Conservation (phyloP, 768 basidiomycete species). For the Auriscalpium microsporum region DNA sequence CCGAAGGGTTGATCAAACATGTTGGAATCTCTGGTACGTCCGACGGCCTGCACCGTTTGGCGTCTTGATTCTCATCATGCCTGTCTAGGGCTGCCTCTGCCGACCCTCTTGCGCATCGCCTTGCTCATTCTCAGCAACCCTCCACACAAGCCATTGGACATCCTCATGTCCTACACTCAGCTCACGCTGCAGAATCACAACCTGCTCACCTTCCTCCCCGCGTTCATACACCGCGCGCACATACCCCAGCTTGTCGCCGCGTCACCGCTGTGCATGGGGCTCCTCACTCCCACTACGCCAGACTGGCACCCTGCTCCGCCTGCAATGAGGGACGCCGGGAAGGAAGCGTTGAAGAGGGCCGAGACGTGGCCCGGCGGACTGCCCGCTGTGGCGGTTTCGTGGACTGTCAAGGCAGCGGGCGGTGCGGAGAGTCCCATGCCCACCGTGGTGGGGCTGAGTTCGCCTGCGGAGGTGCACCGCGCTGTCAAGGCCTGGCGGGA, state of each 20-base stretch:
- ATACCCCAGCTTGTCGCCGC: conserved; percentile 66
- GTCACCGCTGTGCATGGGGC: conserved; percentile 80
- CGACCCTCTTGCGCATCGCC: conserved; percentile 76
- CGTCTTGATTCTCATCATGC: not conserved
- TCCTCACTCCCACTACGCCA: conserved; percentile 51
- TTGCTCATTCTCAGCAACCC: conserved; percentile 60
- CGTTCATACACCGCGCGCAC: conserved; percentile 52
- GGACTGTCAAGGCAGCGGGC: conserved; percentile 40
- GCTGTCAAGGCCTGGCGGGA: conserved; percentile 61
- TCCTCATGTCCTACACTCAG: conserved; percentile 76
- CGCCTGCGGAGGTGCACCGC: conserved; percentile 66
- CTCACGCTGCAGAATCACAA: conserved; percentile 67
- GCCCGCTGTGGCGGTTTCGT: conserved; percentile 66
- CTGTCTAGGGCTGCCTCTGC: conserved; percentile 63
- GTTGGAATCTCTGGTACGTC: conserved; percentile 73
- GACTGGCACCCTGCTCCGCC: conserved; percentile 73
- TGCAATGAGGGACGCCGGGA: conserved; percentile 35
- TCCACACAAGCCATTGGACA: conserved; percentile 66
- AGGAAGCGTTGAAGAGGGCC: conserved; percentile 24
- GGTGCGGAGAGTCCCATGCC: conserved; percentile 36
- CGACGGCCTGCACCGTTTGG: not conserved
- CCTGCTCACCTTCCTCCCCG: conserved; percentile 44
- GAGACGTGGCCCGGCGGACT: conserved; percentile 38
- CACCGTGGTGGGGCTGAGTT: conserved; percentile 66
- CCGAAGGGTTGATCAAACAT: conserved; percentile 60